Conservation (phyloP, 2,329 filamentous ascomycete genomes). For the Colletotrichum agaves region DNA sequence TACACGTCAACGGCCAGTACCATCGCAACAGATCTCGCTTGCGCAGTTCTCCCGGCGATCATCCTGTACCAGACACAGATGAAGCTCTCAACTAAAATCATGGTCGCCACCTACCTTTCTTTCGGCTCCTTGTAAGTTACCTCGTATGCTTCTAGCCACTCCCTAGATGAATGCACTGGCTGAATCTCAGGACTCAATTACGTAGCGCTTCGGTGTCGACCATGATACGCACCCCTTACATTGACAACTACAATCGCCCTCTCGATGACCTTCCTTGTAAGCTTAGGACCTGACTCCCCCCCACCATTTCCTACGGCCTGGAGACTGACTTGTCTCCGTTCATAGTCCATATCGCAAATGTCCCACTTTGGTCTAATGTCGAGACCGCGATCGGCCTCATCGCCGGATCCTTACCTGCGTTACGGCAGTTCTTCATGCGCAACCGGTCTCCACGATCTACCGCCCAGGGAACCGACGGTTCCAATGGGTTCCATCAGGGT, state of each 20-base stretch:
- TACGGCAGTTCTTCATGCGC: conserved; percentile 29
- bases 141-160: not conserved
- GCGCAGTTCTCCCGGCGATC: conserved; percentile 45
- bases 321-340: not conserved
- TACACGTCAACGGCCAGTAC: conserved; percentile 47
- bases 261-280: conserved; percentile 37
- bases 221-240: conserved; percentile 40
- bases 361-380: conserved; percentile 39
- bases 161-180: not conserved
- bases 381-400: conserved; percentile 39
- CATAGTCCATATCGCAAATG: conserved; percentile 40
- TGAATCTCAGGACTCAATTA: not conserved
- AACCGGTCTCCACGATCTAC: not conserved
- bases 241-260: conserved; percentile 38
- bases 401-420: conserved; percentile 38
- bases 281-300: not conserved
- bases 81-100: conserved; percentile 39
- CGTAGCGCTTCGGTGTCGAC: conserved; percentile 40
- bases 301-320: too few relatives aligned
- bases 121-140: conserved; percentile 41
- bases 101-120: conserved; percentile 37
- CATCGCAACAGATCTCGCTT: conserved; percentile 47
- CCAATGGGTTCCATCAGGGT: not conserved
- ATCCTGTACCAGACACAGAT: conserved; percentile 48
- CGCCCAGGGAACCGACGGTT: conserved; percentile 11